Conservation (phyloP, 768 basidiomycete species). For the Hygrophorus russula region DNA sequence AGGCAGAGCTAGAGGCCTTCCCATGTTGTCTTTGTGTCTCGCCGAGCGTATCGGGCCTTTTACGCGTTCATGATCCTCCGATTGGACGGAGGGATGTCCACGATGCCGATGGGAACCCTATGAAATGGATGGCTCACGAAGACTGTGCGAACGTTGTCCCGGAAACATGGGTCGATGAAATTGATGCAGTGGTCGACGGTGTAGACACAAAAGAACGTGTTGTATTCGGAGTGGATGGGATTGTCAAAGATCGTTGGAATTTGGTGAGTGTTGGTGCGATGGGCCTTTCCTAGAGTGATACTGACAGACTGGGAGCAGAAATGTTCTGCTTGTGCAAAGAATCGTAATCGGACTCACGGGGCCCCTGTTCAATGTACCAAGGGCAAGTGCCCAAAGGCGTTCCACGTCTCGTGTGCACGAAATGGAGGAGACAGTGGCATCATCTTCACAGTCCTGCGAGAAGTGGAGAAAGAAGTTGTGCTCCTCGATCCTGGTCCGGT, state of each 20-base stretch:
- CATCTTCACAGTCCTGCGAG: constrained; percentile 48
- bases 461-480: constrained; percentile 76
- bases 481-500: constrained; percentile 32
- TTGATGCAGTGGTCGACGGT: constrained; percentile 28
- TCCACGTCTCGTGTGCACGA: constrained; percentile 85
- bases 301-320: constrained; percentile 41
- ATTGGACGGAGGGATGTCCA: constrained; percentile 38
- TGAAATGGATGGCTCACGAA: constrained; percentile 69
- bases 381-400: constrained; percentile 88
- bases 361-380: constrained; percentile 89
- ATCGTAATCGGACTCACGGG: constrained; percentile 53
- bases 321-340: constrained; percentile 79
- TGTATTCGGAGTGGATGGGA: constrained; percentile 79
- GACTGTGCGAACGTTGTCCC: constrained; percentile 74
- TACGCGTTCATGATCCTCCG: constrained; percentile 63
- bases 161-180: constrained; percentile 83
- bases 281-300: background rate
- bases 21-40: constrained; percentile 67
- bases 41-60: constrained; percentile 36
- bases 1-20: constrained; percentile 43
- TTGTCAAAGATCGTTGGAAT: constrained; percentile 89
- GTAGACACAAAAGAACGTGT: constrained; percentile 27
- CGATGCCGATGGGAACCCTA: constrained; percentile 33
- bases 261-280: constrained; percentile 40
- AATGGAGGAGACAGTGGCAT: constrained; percentile 42